Base-by-base conservation (phyloP, 2,329 filamentous ascomycete genomes). In the Talaromyces atroroseus region DNA sequence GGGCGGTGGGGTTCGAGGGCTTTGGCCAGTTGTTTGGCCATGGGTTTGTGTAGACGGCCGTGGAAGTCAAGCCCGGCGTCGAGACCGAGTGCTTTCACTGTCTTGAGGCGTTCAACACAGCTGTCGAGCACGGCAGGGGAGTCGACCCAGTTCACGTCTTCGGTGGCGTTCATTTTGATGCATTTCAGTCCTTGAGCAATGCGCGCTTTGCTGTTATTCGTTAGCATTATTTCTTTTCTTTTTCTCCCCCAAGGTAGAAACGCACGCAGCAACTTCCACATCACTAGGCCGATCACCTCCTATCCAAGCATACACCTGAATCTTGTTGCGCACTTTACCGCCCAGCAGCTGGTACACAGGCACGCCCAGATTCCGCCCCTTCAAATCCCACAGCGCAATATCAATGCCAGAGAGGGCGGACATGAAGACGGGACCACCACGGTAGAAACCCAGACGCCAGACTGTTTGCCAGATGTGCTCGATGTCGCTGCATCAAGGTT, bases 361-460 rank as follows among this genome's bases (percentile, higher is more conserved):
- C 0, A 90, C 83, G 7, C 81, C 80, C 2, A 86, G 71, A 59
- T 78, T 81, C 48, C 82, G 75, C 16, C 82, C 82, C 74, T 91
- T 90, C 20, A 91, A 74, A 71, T 91, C 88, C 88, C 88, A 92
- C 0, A 91, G 74, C 0, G 88, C 88, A 68, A 92, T 92, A 65
- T 92, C 88, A 52, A 92, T 83, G 2, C 89, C 89, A 0, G 87
- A 82, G 16, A 92, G 72, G 0, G 88, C 89, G 62, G 84, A 88
- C 87, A 92, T 91, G 61, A 92, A 86, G 10, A 92, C 88, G 0
- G 88, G 86, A 0, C 88, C 89, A 2, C 88, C 88, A 26, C 89
- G 79, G 69, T 92, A 92, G 70, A 92, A 92, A 0, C 83, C 82
- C 44, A 81, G 76, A 44, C 88, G 80, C 81, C 85, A 91, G 24